Evolutionary conservation across 352 stramenopile genomes (phyloP).

Genomic region (Phytophthora hybrid): DNA sequence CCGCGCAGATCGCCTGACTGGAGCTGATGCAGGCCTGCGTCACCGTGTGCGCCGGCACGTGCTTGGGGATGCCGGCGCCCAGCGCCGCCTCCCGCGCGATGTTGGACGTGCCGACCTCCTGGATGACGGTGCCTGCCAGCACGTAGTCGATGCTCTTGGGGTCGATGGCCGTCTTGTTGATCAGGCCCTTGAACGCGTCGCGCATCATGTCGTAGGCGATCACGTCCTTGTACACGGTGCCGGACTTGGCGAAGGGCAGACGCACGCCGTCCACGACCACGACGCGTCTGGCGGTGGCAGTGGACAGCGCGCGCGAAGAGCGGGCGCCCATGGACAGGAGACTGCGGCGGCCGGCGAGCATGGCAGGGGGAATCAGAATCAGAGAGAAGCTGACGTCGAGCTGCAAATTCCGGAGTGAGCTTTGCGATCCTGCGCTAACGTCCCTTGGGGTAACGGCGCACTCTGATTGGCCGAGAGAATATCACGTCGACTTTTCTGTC

Average conservation of each 20-base stretch:
- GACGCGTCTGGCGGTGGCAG: slow-evolving; percentile 63
- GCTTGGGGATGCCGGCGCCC: slow-evolving; percentile 95
- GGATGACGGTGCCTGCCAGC: slow-evolving; percentile 96
- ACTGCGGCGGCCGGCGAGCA: slow-evolving; percentile 38
- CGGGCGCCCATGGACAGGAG: slow-evolving; percentile 28
- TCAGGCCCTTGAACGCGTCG: slow-evolving; percentile 95
- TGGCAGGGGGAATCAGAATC: slow-evolving; percentile 6
- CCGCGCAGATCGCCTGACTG: slow-evolving; percentile 94
- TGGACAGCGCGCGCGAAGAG: slow-evolving; percentile 48
- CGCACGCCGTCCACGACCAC: slow-evolving; percentile 96
- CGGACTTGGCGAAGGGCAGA: slow-evolving; percentile 95
- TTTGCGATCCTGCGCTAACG: slow-evolving; percentile 12
- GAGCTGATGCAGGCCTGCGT: slow-evolving; percentile 97
- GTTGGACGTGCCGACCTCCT: slow-evolving; percentile 98
- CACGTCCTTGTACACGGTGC: slow-evolving; percentile 97
- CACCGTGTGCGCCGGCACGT: slow-evolving; percentile 96
- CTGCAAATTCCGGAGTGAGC: slow-evolving; percentile 40
- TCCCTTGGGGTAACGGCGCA: slow-evolving; percentile 14
- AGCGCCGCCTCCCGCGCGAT: slow-evolving; percentile 97
- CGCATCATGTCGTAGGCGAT: slow-evolving; percentile 98
- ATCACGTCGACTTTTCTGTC: slow-evolving; percentile 26
- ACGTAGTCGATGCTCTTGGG: slow-evolving; percentile 97
- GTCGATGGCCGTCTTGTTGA: slow-evolving; percentile 96
- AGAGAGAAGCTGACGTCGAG: slow-evolving; percentile 3
- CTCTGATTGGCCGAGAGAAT: slow-evolving; percentile 27